Evolutionary conservation across 108 stramenopile species (phyloP).

Genomic region (Epipyxis sp.): DNA sequence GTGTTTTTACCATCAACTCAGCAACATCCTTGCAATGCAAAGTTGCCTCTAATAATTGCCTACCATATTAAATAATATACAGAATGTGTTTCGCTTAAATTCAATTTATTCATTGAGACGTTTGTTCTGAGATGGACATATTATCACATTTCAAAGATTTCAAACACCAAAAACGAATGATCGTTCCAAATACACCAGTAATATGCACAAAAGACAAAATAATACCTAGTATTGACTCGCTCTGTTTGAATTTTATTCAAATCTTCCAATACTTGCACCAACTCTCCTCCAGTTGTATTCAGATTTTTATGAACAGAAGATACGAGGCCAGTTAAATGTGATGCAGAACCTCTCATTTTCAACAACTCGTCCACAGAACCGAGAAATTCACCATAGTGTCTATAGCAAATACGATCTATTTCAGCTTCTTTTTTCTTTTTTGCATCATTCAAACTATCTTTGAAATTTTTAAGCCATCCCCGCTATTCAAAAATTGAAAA

Average conservation of each 20-base stretch:
- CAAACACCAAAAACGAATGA: too few relatives aligned
- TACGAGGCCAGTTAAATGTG: neutral
- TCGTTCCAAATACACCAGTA: too few relatives aligned
- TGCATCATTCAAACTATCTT: neutral
- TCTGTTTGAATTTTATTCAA: conserved; percentile 8
- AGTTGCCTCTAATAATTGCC: neutral
- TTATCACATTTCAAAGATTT: too few relatives aligned
- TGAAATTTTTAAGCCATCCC: neutral
- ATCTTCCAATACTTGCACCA: neutral
- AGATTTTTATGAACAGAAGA: neutral
- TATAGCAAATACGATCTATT: conserved; percentile 24
- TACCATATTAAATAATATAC: too few relatives aligned
- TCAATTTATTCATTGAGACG: too few relatives aligned
- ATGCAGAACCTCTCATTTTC: neutral
- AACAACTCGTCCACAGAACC: conserved; percentile 24
- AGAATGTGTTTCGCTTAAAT: too few relatives aligned
- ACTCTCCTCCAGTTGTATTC: neutral
- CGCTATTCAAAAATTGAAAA: too few relatives aligned
- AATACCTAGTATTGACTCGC: neutral
- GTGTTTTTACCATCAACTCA: neutral
- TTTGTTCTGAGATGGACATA: too few relatives aligned
- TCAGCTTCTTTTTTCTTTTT: conserved; percentile 29
- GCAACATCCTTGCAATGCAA: conserved; percentile 10
- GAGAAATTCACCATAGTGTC: conserved; percentile 25
- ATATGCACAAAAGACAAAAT: too few relatives aligned